Evolutionary conservation across 495 filamentous ascomycete species (phyloP).

Genomic region (Penicillium longicatenatum): DNA sequence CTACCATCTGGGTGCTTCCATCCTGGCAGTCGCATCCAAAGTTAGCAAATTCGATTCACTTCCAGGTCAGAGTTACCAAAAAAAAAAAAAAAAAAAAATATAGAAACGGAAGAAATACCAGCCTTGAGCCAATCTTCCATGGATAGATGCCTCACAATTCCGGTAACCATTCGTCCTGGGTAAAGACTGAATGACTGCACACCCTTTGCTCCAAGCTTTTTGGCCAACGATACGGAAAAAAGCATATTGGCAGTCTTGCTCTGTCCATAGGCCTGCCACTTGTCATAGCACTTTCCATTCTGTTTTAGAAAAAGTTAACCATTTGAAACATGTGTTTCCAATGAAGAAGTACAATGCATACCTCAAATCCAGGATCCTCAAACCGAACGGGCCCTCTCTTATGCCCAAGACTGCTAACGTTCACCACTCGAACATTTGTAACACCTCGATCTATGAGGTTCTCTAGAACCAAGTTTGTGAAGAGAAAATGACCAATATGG

Average conservation of each 20-base stretch:
- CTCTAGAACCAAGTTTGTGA: slow-evolving; percentile 57
- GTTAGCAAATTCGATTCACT: too few species aligned
- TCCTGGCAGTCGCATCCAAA: not conserved
- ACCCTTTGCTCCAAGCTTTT: slow-evolving; percentile 27
- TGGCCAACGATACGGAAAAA: slow-evolving; percentile 49
- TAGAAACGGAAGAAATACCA: not conserved
- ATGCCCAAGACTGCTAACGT: slow-evolving; percentile 42
- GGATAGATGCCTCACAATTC: slow-evolving; percentile 30
- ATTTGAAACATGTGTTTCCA: not conserved
- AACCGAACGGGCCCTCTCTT: slow-evolving; percentile 44
- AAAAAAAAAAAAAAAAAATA: not conserved
- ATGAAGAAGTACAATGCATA: slow-evolving; percentile 7
- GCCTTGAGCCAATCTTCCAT: slow-evolving; percentile 16
- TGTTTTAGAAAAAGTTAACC: slow-evolving; percentile 25
- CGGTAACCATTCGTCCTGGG: slow-evolving; percentile 40
- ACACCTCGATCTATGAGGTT: slow-evolving; percentile 34
- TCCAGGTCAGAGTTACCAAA: too few species aligned
- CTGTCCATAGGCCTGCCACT: slow-evolving; percentile 55
- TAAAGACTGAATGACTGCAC: slow-evolving; percentile 44
- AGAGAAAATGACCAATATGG: slow-evolving; percentile 60
- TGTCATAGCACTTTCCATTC: slow-evolving; percentile 52
- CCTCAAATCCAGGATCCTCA: slow-evolving; percentile 58
- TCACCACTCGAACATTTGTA: slow-evolving; percentile 26
- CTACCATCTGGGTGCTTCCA: not conserved
- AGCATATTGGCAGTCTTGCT: slow-evolving; percentile 62